Evolutionary conservation across 2,329 filamentous ascomycete species (phyloP).

Genomic region (Exophiala bonariae): DNA sequence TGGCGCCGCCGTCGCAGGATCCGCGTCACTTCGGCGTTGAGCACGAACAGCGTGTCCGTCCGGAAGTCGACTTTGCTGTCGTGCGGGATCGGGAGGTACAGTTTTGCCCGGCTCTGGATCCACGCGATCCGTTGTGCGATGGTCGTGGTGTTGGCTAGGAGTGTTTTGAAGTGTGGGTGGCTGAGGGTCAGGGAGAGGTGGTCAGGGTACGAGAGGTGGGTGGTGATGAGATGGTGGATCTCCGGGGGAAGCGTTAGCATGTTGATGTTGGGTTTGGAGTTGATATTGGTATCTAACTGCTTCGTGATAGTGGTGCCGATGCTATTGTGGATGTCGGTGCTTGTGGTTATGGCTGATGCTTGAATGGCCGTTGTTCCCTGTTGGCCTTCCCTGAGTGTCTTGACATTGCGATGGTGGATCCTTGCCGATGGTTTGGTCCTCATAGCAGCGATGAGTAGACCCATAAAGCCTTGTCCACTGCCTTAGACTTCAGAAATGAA

Average conservation of each 20-base stretch:
- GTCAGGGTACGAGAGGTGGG: constrained; percentile 30
- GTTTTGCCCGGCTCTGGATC: constrained; percentile 8
- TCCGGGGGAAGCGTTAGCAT: constrained; percentile 34
- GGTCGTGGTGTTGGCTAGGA: constrained; percentile 5
- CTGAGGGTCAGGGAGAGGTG: constrained; percentile 29
- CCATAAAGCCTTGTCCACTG: too few species aligned
- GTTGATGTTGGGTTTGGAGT: background rate
- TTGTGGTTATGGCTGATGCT: too few species aligned
- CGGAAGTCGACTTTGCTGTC: constrained; percentile 10
- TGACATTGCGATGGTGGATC: too few species aligned
- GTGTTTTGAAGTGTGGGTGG: constrained; percentile 28
- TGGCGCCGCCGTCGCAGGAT: constrained; percentile 16
- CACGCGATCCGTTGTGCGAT: constrained; percentile 13
- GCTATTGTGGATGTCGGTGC: background rate
- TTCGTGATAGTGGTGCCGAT: background rate
- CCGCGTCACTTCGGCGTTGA: constrained; percentile 17
- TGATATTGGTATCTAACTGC: too few species aligned
- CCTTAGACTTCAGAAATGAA: too few species aligned
- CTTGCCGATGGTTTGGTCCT: too few species aligned
- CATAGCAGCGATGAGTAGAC: too few species aligned
- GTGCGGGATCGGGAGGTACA: constrained; percentile 13
- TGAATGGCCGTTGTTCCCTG: too few species aligned
- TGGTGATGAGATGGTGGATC: constrained; percentile 31
- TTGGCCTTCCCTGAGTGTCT: too few species aligned
- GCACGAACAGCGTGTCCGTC: constrained; percentile 21